Percentiles rank a stretch among this genome's conserved stretches.
These are phyloP conservation scores for Alternaria ethzedia DNA, from an alignment of 2,329 filamentous ascomycete species.

Conservation along the genomic window DNA sequence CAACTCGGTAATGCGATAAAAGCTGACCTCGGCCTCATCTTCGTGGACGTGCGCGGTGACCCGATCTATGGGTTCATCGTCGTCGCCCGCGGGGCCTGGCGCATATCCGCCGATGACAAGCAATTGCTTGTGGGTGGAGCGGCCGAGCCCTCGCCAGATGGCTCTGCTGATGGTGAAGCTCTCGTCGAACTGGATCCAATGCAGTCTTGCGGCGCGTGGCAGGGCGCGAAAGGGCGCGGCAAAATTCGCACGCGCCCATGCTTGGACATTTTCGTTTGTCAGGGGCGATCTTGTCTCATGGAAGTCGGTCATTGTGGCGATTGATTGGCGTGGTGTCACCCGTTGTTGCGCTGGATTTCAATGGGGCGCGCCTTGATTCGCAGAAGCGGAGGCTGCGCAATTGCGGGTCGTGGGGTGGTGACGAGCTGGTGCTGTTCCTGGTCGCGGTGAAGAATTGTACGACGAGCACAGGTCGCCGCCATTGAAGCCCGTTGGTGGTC, in stretches of 20 bases:
- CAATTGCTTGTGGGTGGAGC: conserved; percentile 36
- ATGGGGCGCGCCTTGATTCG: conserved; percentile 8
- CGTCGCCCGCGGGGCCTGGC: conserved; percentile 30
- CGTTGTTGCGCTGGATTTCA: conserved; percentile 6
- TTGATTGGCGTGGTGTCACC: conserved; percentile 13
- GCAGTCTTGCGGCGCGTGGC: conserved; percentile 23
- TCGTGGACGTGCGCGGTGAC: conserved; percentile 37
- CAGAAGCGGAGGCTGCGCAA: not conserved
- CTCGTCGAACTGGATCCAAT: conserved; percentile 35
- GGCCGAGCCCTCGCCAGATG: conserved; percentile 32
- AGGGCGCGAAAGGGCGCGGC: conserved; percentile 26
- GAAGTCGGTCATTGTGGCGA: conserved; percentile 31
- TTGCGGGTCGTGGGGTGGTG: conserved; percentile 3
- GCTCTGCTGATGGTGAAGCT: conserved; percentile 32
- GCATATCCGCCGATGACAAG: conserved; percentile 39
- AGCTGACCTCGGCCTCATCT: conserved; percentile 36
- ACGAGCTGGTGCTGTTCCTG: not conserved
- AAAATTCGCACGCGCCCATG: conserved; percentile 30
- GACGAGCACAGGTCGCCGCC: conserved; percentile 9
- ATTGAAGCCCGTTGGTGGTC: conserved; percentile 10
- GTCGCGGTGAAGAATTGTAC: conserved; percentile 7
- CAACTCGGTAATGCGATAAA: conserved; percentile 31
- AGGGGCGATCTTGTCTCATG: conserved; percentile 35
- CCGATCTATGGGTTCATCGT: conserved; percentile 27
- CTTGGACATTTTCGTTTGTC: conserved; percentile 31